Evolutionary conservation across 1,284 basidiomycete species (phyloP).

Genomic region (Apiotrichum domesticum): DNA sequence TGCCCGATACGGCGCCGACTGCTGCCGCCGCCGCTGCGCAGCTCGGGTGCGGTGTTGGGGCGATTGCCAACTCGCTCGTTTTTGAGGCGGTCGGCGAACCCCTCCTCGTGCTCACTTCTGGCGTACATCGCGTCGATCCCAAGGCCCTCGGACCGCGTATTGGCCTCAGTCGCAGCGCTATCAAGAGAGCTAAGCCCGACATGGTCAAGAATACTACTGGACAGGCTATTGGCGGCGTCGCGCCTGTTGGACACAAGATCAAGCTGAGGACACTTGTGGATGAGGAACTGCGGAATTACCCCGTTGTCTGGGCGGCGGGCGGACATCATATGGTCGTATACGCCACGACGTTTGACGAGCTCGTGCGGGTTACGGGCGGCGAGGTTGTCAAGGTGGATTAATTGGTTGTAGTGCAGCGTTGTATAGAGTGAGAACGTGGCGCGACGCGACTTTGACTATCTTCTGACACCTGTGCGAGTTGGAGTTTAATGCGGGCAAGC

Average conservation of each 20-base stretch:
- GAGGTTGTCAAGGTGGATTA: slow-evolving; percentile 12
- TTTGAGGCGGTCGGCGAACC: slow-evolving; percentile 3
- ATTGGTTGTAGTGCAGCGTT: no score
- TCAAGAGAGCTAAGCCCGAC: slow-evolving; percentile 12
- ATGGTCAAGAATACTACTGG: slow-evolving; percentile 5
- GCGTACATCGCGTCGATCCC: slow-evolving; percentile 10
- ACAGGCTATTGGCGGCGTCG: slow-evolving; percentile 13
- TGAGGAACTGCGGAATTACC: slow-evolving; percentile 1
- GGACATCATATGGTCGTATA: slow-evolving; percentile 12
- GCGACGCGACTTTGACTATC: no score
- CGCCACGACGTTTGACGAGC: background rate
- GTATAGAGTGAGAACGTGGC: no score
- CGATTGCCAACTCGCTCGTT: slow-evolving; percentile 18
- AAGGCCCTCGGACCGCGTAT: slow-evolving; percentile 6
- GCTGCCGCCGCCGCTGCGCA: slow-evolving; percentile 10
- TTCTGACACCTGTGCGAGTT: no score
- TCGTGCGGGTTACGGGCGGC: slow-evolving; percentile 5
- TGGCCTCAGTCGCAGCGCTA: slow-evolving; percentile 3
- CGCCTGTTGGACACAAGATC: slow-evolving; percentile 4
- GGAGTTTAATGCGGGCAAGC: no score
- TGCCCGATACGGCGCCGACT: slow-evolving; percentile 7
- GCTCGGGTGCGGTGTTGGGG: slow-evolving; percentile 4
- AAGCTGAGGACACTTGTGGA: slow-evolving; percentile 10
- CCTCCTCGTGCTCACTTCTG: slow-evolving; percentile 10
- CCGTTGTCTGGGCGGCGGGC: slow-evolving; percentile 8